Conservation (phyloP, 2,329 filamentous ascomycete genomes). For the Epichloe amarillans region DNA sequence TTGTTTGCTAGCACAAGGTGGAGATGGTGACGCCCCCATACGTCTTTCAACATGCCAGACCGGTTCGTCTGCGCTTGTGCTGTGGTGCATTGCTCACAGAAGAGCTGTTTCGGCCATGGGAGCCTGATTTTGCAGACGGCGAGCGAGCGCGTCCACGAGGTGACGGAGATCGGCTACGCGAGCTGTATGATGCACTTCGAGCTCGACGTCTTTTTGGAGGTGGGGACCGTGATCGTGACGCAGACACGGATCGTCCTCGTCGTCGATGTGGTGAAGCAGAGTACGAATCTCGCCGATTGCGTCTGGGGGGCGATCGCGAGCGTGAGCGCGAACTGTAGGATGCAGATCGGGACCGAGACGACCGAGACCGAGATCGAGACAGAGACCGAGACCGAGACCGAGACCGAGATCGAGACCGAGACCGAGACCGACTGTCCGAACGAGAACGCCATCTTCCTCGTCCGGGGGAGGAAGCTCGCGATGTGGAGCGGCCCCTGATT, state of each 20-base stretch:
- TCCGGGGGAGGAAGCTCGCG: slow-evolving; percentile 1
- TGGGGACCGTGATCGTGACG: neutral
- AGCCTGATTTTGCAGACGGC: neutral
- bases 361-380: too few relatives aligned
- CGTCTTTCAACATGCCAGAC: neutral
- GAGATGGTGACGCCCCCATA: too few relatives aligned
- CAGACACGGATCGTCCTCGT: slow-evolving; percentile 1
- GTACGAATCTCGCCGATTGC: slow-evolving; percentile 1
- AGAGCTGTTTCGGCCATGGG: slow-evolving; percentile 3
- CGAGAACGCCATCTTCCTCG: slow-evolving; percentile 2
- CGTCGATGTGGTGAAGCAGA: slow-evolving; percentile 4
- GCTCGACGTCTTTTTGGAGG: neutral
- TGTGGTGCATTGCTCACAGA: slow-evolving; percentile 1
- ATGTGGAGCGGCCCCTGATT: slow-evolving; percentile 5
- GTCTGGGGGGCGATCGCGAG: slow-evolving; percentile 2
- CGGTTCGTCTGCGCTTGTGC: neutral
- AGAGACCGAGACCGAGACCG: slow-evolving; percentile 2
- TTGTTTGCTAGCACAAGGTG: too few relatives aligned
- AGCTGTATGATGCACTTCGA: slow-evolving; percentile 2
- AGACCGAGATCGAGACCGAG: slow-evolving; percentile 3
- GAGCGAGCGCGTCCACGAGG: neutral
- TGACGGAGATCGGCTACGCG: slow-evolving; percentile 2
- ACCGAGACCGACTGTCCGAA: slow-evolving; percentile 5
- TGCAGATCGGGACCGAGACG: slow-evolving; percentile 1
- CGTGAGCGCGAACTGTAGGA: slow-evolving; percentile 1